Conservation (phyloP, 306 rosid genomes). For the Malus sieversii region DNA sequence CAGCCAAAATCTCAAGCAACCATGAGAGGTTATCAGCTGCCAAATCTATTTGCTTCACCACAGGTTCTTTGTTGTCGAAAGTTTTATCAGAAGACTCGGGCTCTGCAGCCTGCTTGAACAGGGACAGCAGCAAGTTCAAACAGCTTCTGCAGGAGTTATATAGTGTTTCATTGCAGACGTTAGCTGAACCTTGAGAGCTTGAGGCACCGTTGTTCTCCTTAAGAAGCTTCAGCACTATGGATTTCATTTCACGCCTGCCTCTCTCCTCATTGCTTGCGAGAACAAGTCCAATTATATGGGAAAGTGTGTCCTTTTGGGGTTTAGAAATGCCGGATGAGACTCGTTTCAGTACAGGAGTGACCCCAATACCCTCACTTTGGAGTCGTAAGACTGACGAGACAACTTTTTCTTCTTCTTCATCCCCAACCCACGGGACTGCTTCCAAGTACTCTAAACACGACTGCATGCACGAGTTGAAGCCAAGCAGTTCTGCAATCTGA, state of each 20-base stretch:
- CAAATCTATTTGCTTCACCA: constrained; percentile 57
- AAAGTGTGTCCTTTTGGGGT: constrained; percentile 59
- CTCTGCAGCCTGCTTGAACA: constrained; percentile 67
- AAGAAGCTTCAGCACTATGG: constrained; percentile 74
- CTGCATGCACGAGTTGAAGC: constrained; percentile 68
- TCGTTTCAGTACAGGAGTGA: constrained; percentile 75
- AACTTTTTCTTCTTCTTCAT: constrained; percentile 90
- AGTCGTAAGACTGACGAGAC: constrained; percentile 64
- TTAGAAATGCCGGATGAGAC: constrained; percentile 64
- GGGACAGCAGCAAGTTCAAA: constrained; percentile 42
- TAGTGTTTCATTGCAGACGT: constrained; percentile 50
- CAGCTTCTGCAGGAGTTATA: constrained; percentile 60
- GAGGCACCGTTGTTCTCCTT: constrained; percentile 57
- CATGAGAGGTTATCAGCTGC: constrained; percentile 81
- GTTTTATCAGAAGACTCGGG: constrained; percentile 34
- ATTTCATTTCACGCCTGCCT: constrained; percentile 88
- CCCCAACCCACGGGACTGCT: constrained; percentile 95
- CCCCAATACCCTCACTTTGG: constrained; percentile 61
- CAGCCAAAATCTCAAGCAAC: constrained; percentile 80
- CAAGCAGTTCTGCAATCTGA: constrained; percentile 82
- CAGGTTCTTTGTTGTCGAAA: constrained; percentile 38
- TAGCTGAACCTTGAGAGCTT: constrained; percentile 38
- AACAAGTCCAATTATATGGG: constrained; percentile 71
- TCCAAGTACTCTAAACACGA: constrained; percentile 87
- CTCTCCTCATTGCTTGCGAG: constrained; percentile 83